Percentiles rank a stretch among this genome's conserved stretches.
These are phyloP conservation scores for Austroboletus olivaceoglutinosus DNA, from an alignment of 1,284 basidiomycete genomes.

Conservation along the genomic window DNA sequence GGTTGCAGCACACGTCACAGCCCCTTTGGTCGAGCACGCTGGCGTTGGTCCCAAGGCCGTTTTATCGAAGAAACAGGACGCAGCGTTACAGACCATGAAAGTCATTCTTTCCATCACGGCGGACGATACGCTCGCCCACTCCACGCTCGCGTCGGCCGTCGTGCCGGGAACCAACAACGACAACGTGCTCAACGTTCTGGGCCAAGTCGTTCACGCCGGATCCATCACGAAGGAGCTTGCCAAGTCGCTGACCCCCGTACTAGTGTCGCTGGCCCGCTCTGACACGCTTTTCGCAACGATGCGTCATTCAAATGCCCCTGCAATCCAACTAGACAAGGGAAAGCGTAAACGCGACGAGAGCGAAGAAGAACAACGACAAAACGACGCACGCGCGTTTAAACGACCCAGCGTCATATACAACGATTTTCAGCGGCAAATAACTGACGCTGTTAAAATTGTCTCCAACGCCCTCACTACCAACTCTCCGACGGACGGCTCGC, in stretches of 20 bases:
- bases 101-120: constrained; percentile 56
- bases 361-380: constrained; percentile 42
- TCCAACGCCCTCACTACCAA: constrained; percentile 42
- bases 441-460: constrained; percentile 56
- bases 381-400: constrained; percentile 39
- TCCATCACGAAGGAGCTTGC: constrained; percentile 52
- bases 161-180: constrained; percentile 46
- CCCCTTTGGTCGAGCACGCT: constrained; percentile 2
- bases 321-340: constrained; percentile 57
- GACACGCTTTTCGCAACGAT: constrained; percentile 61
- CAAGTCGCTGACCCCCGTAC: constrained; percentile 52
- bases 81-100: constrained; percentile 58
- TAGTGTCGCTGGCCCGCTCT: constrained; percentile 62
- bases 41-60: not conserved
- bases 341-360: constrained; percentile 65
- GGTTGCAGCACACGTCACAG: not conserved
- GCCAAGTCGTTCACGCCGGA: constrained; percentile 45
- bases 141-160: constrained; percentile 47
- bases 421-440: constrained; percentile 50
- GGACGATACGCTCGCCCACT: constrained; percentile 53
- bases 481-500: constrained; percentile 38
- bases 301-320: constrained; percentile 57
- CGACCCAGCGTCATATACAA: constrained; percentile 41
- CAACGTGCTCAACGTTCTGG: constrained; percentile 56
- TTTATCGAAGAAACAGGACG: constrained; percentile 47